Percentiles rank a stretch among this genome's conserved stretches.
Conservation (phyloP, 1,284 basidiomycete species). For the Trichosporon asahii region DNA sequence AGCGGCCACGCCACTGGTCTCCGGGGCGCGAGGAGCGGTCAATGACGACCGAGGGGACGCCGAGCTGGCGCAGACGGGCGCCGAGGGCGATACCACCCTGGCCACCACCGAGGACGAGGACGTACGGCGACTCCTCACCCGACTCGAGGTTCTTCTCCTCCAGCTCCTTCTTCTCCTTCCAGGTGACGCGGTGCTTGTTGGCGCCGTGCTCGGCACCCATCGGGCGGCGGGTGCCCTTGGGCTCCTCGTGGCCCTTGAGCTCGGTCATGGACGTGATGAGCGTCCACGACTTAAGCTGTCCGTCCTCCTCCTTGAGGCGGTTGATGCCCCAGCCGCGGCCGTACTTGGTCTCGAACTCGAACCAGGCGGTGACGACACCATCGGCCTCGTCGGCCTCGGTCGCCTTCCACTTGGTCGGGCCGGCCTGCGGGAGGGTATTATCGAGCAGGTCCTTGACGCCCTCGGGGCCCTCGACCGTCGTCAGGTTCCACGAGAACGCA, state of each 20-base stretch:
- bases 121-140: constrained; percentile 29
- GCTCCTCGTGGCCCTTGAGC: constrained; percentile 56
- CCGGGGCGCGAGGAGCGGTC: constrained; percentile 48
- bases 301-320: constrained; percentile 52
- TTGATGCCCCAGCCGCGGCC: constrained; percentile 34
- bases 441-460: constrained; percentile 33
- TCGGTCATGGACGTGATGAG: constrained; percentile 60
- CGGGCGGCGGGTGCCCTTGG: constrained; percentile 21
- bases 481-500: constrained; percentile 62
- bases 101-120: constrained; percentile 31
- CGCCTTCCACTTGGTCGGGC: constrained; percentile 12
- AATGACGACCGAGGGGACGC: constrained; percentile 45
- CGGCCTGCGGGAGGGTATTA: constrained; percentile 7
- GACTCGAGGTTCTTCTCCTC: constrained; percentile 20
- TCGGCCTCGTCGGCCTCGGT: constrained; percentile 35
- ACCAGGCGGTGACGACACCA: constrained; percentile 19
- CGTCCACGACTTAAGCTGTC: constrained; percentile 58
- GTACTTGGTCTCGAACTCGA: constrained; percentile 51
- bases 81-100: constrained; percentile 35
- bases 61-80: constrained; percentile 51
- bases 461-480: constrained; percentile 57
- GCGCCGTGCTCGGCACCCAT: constrained; percentile 24
- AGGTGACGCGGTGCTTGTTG: constrained; percentile 25
- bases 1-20: constrained; percentile 54
- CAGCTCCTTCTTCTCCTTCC: constrained; percentile 35